Evolutionary conservation across 371 early-diverging fungal genomes (phyloP), one percentile per base, ranked within the genome.

Genomic region (Mortierella sp.): DNA sequence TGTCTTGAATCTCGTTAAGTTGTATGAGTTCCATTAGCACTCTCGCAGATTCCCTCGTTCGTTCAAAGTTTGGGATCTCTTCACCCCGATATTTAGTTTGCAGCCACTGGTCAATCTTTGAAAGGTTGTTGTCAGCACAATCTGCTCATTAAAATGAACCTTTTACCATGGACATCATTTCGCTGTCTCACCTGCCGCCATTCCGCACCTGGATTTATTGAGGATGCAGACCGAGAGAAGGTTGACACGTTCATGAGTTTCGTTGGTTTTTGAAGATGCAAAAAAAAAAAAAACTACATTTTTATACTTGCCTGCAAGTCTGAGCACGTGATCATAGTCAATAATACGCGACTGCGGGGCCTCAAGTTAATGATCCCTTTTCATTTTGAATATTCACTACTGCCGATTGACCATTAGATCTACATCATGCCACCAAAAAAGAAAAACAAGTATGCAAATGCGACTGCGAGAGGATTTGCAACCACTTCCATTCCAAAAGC

Each of bases 401-500:
- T 1, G 19, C 15, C 45, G 9, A 21, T 43, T n/a, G 16, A n/a
- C 16, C 16, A 40, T 32, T n/a, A 43, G 43, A 33, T 33, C 33
- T 40, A 70, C 32, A 21, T 41, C 40, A 84, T 84, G 83, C 76
- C 74, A 11, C 82, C 82, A 22, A 86, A 86, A 55, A 82, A 83
- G 70, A 82, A 82, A 58, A 73, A 76, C 61, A 82, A 84, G 62
- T 70, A 78, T 36, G 73, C 84, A 8, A 81, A 81, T 67, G 75
- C 83, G 4, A 32, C 63, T 6, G 82, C 83, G 0, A 72, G 86
- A 58, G 86, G 86, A 5, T 84, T 83, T 38, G 83, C 86, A 13
- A 86, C 86, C 10, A 84, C 84, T 8, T 76, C 77, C 10, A 76
- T 76, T 38, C 84, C 83, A 43, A 85, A 85, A 57, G 71, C 72